Evolutionary conservation across 495 filamentous ascomycete species (phyloP).

Genomic region (Copromyces sp.): DNA sequence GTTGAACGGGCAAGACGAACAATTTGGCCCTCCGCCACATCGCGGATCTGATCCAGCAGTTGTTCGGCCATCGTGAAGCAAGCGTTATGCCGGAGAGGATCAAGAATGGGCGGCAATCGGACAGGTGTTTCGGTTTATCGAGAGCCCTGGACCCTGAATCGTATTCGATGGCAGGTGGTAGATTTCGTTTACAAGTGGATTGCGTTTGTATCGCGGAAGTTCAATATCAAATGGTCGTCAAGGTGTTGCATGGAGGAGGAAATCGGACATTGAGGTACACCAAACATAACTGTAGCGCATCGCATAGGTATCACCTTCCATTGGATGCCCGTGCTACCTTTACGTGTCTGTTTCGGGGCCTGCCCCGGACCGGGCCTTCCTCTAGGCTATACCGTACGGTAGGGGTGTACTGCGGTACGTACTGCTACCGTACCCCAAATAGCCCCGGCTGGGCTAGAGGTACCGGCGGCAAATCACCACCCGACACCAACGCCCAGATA

Average conservation of each 20-base stretch:
- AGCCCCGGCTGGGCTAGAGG: not conserved
- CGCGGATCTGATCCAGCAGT: constrained; percentile 61
- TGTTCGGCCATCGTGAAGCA: constrained; percentile 57
- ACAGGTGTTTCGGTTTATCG: not conserved
- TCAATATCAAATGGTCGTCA: not conserved
- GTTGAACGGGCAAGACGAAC: constrained; percentile 37
- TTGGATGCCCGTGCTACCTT: not conserved
- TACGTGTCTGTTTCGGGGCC: not conserved
- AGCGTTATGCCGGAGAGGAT: not conserved
- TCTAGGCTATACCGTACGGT: not conserved
- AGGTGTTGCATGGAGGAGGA: not conserved
- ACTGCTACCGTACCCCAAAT: not conserved
- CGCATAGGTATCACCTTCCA: not conserved
- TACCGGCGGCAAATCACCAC: not conserved
- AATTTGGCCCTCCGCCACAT: constrained; percentile 79
- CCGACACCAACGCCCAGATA: not conserved
- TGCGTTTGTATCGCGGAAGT: not conserved
- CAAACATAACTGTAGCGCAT: not conserved
- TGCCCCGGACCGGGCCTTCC: not conserved
- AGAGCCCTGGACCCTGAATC: not conserved
- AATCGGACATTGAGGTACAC: not conserved
- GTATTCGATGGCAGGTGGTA: not conserved
- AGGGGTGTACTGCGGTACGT: not conserved
- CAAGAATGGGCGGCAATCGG: not conserved
- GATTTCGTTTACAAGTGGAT: not conserved